A percentile compares a stretch with the other conserved stretches of the same genome.
These are phyloP conservation scores for Aspergillus clavatus DNA, from an alignment of 2,329 filamentous ascomycete species.

Conservation along the genomic window DNA sequence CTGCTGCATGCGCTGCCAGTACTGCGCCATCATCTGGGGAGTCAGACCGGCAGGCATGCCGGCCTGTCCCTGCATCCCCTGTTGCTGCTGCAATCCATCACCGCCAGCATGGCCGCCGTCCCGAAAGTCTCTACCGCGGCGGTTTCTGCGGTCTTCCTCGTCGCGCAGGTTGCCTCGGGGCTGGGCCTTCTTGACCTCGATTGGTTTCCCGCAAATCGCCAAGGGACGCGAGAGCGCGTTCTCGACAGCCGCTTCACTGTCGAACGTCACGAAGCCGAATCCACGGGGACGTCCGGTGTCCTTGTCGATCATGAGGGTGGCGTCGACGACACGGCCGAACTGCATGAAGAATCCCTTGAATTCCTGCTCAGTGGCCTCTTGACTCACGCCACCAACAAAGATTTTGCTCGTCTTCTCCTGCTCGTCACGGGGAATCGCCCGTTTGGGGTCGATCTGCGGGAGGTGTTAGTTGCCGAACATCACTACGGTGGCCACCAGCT, in stretches of 20 bases:
- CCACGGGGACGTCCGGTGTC: conserved; percentile 94
- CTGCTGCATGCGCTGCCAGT: conserved; percentile 97
- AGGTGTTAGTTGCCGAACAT: conserved; percentile 27
- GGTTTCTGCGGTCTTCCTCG: conserved; percentile 65
- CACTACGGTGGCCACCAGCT: conserved; percentile 2
- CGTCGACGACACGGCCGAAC: conserved; percentile 93
- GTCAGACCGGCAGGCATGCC: conserved; percentile 65
- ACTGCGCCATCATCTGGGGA: conserved; percentile 95
- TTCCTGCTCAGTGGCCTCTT: conserved; percentile 92
- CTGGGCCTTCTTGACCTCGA: conserved; percentile 97
- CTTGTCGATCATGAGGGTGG: conserved; percentile 99
- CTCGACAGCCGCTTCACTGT: conserved; percentile 91
- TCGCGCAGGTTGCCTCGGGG: conserved; percentile 91
- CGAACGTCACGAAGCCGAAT: conserved; percentile 97
- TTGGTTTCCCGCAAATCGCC: conserved; percentile 90
- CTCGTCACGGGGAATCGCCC: conserved; percentile 93
- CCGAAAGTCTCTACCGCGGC: conserved; percentile 39
- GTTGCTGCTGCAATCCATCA: conserved; percentile 43
- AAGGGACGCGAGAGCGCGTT: conserved; percentile 78
- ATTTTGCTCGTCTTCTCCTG: conserved; percentile 99
- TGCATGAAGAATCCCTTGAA: conserved; percentile 97
- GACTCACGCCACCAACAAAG: conserved; percentile 94
- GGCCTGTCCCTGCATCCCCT: conserved; percentile 40
- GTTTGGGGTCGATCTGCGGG: conserved; percentile 87
- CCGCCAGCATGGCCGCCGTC: conserved; percentile 36